Evolutionary conservation across 257 asterid genomes (phyloP), one percentile per base, ranked within the genome.

Genomic region (Knoxia roxburghii): DNA sequence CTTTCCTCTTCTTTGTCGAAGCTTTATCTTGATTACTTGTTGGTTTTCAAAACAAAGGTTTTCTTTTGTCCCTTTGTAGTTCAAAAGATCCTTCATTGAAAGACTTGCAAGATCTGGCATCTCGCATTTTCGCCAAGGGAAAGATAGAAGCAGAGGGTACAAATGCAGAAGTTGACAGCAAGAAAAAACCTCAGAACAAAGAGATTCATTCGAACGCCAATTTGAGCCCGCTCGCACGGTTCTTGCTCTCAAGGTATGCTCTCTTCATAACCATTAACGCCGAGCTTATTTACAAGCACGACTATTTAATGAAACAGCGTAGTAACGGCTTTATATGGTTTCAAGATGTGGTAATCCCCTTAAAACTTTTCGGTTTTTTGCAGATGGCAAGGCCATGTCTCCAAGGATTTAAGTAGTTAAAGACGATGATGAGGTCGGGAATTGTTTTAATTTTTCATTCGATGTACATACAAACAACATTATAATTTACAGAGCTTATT

Each of bases 341-440:
- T 7, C 32, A 20, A n/a, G 61, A 52, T 27, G n/a, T 15, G 29
- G 66, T 79, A 68, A 78, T 17, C 46, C n/a, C n/a, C 21, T 46
- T 69, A 10, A 35, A 53, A 35, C 57, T 74, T 27, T 69, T 68
- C 37, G n/a, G n/a, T n/a, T n/a, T 23, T 37, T 57, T 80, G 83
- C 95, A 93, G 97, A 86, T 93, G 97, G 97, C 97, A 87, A 68
- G 96, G 97, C 65, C 89, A 82, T 80, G 92, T 75, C 61, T 89
- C 97, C 18, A 77, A 86, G 65, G 97, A 93, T 72, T 75, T 78
- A 58, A 90, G 80, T 86, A 76, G 83, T 65, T 90, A 84, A 85
- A 66, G 15, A 11, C n/a, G n/a, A 43, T 43, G 71, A 50, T 35
- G 83, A 72, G 76, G 72, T 68, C 54, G 71, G 40, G 49, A 23